A percentile compares a stretch with the other conserved stretches of the same genome.
Conservation (phyloP, 2,329 filamentous ascomycete genomes). For the Pseudogymnoascus sp. region DNA sequence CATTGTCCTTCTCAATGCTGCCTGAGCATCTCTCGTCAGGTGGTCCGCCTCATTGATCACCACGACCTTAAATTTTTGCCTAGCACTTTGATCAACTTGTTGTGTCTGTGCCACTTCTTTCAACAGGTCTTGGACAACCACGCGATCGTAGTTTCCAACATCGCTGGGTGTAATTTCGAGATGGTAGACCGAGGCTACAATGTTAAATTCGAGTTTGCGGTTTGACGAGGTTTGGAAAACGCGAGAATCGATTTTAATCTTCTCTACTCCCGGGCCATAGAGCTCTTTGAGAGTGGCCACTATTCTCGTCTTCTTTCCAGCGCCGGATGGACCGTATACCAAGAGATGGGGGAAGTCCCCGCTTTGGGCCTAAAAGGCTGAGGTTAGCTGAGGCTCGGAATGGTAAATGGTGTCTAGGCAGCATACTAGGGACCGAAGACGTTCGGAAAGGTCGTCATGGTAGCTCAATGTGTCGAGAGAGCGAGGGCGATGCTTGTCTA, state of each 20-base stretch:
- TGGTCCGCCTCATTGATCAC: slow-evolving; percentile 99
- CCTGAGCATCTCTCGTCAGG: slow-evolving; percentile 87
- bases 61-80: slow-evolving; percentile 94
- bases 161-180: slow-evolving; percentile 97
- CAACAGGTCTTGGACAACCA: slow-evolving; percentile 88
- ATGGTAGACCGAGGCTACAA: slow-evolving; percentile 94
- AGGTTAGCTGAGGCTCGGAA: slow-evolving; percentile 12
- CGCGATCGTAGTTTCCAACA: slow-evolving; percentile 91
- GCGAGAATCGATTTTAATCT: slow-evolving; percentile 98
- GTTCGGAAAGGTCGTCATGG: slow-evolving; percentile 78
- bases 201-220: slow-evolving; percentile 98
- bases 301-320: slow-evolving; percentile 95
- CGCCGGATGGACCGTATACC: slow-evolving; percentile 91
- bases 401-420: background rate
- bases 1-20: slow-evolving; percentile 90
- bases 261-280: slow-evolving; percentile 94
- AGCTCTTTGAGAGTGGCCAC: slow-evolving; percentile 92
- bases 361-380: slow-evolving; percentile 66
- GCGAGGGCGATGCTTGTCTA: slow-evolving; percentile 64
- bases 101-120: slow-evolving; percentile 99
- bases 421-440: slow-evolving; percentile 74
- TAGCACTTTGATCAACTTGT: slow-evolving; percentile 88
- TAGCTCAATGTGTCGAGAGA: slow-evolving; percentile 76
- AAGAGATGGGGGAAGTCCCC: slow-evolving; percentile 97
- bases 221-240: slow-evolving; percentile 94